Conservation (phyloP, 129 eudicot genomes). For the Centaurea solstitialis region DNA sequence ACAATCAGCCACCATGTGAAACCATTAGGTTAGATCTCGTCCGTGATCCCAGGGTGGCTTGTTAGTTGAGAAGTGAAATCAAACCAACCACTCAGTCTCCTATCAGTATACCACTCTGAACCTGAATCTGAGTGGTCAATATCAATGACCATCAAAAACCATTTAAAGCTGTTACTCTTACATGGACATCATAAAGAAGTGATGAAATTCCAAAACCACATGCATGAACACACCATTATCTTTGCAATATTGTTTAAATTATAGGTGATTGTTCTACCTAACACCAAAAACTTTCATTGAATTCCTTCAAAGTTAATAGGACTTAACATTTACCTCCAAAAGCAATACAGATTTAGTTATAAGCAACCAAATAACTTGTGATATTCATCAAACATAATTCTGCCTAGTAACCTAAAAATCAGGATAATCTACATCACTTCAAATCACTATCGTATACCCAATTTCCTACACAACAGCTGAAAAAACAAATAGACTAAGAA, state of each 20-base stretch:
- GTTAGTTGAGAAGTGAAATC: not conserved
- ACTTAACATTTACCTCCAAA: not conserved
- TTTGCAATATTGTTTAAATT: not conserved
- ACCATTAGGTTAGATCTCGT: too few species aligned
- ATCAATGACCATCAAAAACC: not conserved
- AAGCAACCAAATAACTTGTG: not conserved
- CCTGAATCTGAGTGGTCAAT: not conserved
- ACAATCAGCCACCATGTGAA: not conserved
- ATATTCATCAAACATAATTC: not conserved
- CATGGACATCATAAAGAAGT: not conserved
- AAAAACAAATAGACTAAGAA: conserved; percentile 1
- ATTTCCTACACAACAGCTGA: not conserved
- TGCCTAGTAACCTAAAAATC: conserved; percentile 1
- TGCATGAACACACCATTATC: not conserved
- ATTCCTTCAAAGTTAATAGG: not conserved
- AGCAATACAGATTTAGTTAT: not conserved
- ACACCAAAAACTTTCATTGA: not conserved
- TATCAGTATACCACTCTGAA: not conserved
- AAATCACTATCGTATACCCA: not conserved
- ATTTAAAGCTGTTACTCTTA: not conserved
- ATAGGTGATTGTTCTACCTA: not conserved
- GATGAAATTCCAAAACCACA: not conserved
- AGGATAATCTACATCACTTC: not conserved
- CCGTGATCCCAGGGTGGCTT: not conserved
- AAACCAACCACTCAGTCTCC: not conserved